Base-by-base conservation (phyloP, 2,329 filamentous ascomycete genomes). In the Xylaria sp. region DNA sequence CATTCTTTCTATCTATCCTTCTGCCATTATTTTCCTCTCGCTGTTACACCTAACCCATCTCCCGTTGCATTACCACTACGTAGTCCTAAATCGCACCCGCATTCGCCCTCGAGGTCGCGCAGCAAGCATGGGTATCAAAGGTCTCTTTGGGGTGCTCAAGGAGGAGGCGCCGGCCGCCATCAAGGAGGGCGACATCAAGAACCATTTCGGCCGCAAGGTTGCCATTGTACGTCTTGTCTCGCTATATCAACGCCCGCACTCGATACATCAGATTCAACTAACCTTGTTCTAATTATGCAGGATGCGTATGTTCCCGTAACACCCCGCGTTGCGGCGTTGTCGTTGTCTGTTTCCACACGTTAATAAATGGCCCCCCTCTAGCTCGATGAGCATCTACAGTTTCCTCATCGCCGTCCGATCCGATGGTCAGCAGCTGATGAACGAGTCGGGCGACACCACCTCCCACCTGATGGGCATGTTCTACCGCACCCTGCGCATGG, bases 381-480 rank as follows among this genome's bases (percentile, higher is more conserved):
- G 91, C 55, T 99, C 96, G 57, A 99, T 99, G 96, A 97, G 93
- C 83, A 94, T 99, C 78, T 99, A 99, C 87, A 97, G 93, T 82
- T 99, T 99, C 85, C 89, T 99, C 70, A 96, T 99, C 79, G 96
- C 96, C 59, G 96, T 99, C 64, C 94, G 96, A 75, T 98, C 94
- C 77, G 94, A 97, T 76, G 96, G 96, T 75, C 94, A 99, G 81
- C 94, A 98, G 82, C 91, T 99, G 76, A 98, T 91, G 88, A 97
- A 91, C 81, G 96, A 99, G 78, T 91, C 91, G 62, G 96, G 96
- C 77, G 94, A 98, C 81, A 99, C 96, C 1, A 99, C 96, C 0
- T 99, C 96, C 20, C 96, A 99, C 80, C 85, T 99, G 18, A 98
- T 99, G 94, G 96, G 96, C 78, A 95, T 99, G 90, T 99, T 99